These are phyloP conservation scores for Coemansia erecta DNA, from an alignment of 192 early-diverging fungal genomes.

Conservation along the genomic window DNA sequence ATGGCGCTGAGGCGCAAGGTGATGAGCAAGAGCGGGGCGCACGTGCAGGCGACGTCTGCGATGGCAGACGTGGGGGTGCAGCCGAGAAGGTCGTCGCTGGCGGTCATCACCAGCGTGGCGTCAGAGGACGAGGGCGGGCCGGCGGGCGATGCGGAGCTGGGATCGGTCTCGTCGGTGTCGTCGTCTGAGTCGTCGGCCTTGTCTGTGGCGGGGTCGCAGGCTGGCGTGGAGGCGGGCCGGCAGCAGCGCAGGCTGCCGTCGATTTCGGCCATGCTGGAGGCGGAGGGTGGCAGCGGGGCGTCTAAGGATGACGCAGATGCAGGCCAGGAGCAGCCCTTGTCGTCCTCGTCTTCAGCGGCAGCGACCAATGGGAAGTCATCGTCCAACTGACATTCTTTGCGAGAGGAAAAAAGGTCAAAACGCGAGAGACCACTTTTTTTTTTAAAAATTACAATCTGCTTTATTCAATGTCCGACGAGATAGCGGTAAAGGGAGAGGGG, in stretches of 20 bases:
- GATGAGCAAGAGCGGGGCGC: conserved; percentile 32
- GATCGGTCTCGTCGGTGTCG: conserved; percentile 5
- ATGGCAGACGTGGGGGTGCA: neutral
- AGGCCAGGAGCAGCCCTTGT: too few relatives aligned
- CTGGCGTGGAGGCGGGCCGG: neutral
- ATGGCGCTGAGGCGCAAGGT: conserved; percentile 55
- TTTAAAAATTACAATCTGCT: too few relatives aligned
- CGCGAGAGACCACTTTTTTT: too few relatives aligned
- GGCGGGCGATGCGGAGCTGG: neutral
- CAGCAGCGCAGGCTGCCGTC: conserved; percentile 27
- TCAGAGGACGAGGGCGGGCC: conserved; percentile 5
- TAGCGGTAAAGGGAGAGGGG: too few relatives aligned
- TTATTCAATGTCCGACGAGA: too few relatives aligned
- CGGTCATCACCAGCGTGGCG: conserved; percentile 6
- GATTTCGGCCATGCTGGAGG: conserved; percentile 28
- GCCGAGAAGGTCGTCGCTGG: conserved; percentile 30
- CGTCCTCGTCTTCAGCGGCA: too few relatives aligned
- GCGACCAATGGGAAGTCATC: too few relatives aligned
- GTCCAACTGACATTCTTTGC: too few relatives aligned
- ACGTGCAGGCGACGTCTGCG: neutral
- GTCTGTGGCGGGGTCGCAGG: conserved; percentile 3
- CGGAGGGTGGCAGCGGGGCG: conserved; percentile 1
- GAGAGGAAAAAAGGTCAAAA: too few relatives aligned
- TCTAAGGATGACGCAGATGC: neutral
- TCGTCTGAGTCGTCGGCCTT: conserved; percentile 10